phyloP scores from a whole-genome alignment of 306 rosid genomes.

The Rubus parviflorus region DNA sequence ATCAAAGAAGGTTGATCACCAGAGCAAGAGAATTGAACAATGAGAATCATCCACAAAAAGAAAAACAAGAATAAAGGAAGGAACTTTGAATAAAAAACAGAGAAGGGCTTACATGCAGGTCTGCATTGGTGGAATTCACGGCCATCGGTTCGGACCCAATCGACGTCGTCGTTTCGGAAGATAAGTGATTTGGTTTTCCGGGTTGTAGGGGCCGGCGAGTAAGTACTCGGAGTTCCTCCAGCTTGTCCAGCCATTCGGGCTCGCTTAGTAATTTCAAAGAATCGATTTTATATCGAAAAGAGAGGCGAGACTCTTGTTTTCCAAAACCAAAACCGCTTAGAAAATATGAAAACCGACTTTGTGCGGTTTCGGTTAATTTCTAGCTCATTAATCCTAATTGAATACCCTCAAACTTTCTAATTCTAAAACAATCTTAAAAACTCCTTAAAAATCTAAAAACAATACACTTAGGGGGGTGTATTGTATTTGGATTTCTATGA shows the following conservation, averaged over 20 bases:
- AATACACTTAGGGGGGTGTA: too few relatives aligned
- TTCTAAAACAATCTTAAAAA: too few relatives aligned
- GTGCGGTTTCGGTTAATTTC: too few relatives aligned
- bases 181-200: constrained; percentile 39
- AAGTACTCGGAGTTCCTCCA: constrained; percentile 58
- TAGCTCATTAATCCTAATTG: too few relatives aligned
- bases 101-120: constrained; percentile 63
- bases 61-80: neutral
- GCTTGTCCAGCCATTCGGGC: constrained; percentile 67
- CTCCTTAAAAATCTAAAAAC: too few relatives aligned
- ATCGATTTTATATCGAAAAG: too few relatives aligned
- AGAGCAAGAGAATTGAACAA: neutral
- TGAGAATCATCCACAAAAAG: neutral
- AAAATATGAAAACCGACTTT: too few relatives aligned
- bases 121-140: constrained; percentile 89
- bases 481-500: too few relatives aligned
- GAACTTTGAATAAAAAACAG: neutral
- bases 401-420: too few relatives aligned
- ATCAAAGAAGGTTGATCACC: neutral
- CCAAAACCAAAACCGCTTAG: too few relatives aligned
- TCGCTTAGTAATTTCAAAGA: too few relatives aligned
- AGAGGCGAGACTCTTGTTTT: too few relatives aligned
- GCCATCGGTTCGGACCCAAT: constrained; percentile 86
- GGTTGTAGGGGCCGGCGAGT: constrained; percentile 62
- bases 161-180: constrained; percentile 40